Conservation (phyloP, 1,284 basidiomycete genomes). For the Microstroma glucosiphilum region DNA sequence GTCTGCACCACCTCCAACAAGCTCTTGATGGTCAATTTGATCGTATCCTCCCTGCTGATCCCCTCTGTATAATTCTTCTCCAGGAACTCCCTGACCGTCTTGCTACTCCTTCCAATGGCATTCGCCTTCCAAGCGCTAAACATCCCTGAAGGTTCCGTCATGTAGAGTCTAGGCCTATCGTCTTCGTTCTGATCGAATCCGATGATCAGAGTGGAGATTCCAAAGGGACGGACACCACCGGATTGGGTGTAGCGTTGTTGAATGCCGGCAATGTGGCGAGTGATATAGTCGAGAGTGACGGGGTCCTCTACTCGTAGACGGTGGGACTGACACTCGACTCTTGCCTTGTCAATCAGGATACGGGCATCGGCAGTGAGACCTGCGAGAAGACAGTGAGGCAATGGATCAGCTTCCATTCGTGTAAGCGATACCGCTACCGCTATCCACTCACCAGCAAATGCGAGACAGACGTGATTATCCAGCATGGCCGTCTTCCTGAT, state of each 20-base stretch:
- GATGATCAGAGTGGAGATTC: constrained; percentile 91
- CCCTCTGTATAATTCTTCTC: constrained; percentile 98
- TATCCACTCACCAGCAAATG: constrained; percentile 3
- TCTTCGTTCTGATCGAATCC: constrained; percentile 93
- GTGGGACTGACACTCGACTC: constrained; percentile 96
- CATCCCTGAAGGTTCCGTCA: constrained; percentile 95
- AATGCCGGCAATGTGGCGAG: constrained; percentile 91
- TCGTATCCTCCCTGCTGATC: constrained; percentile 75
- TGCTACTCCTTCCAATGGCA: constrained; percentile 92
- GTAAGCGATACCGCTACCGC: too few relatives aligned
- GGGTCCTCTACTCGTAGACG: constrained; percentile 96
- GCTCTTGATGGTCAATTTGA: constrained; percentile 93
- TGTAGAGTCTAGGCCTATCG: constrained; percentile 74
- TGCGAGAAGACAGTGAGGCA: constrained; percentile 46
- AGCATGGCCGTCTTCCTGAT: constrained; percentile 98
- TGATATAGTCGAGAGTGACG: constrained; percentile 96
- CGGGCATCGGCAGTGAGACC: constrained; percentile 96
- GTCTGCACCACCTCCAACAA: constrained; percentile 97
- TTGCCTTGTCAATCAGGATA: constrained; percentile 94
- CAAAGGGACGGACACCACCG: constrained; percentile 95
- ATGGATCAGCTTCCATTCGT: background rate
- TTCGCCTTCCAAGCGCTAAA: constrained; percentile 98
- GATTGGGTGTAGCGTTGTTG: constrained; percentile 99
- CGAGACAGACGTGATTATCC: constrained; percentile 67
- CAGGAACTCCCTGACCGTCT: constrained; percentile 96